Evolutionary conservation across 148 eudicot genomes (phyloP).

Genomic region (Fagopyrum esculentum): DNA sequence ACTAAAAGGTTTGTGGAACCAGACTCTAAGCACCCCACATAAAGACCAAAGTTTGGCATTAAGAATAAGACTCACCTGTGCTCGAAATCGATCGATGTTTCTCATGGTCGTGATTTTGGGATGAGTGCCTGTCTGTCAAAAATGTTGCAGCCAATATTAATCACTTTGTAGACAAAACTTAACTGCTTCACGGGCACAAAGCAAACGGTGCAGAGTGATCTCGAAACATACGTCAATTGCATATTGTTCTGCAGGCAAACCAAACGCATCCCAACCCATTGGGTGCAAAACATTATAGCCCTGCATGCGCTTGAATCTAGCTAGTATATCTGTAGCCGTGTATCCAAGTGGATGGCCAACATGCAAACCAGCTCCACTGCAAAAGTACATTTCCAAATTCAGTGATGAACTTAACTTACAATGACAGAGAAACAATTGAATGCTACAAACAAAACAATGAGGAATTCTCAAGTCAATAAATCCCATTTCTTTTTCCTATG

Average conservation of each 20-base stretch:
- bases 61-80: conserved; percentile 44
- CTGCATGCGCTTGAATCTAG: conserved; percentile 91
- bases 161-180: neutral
- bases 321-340: conserved; percentile 97
- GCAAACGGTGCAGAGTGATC: conserved; percentile 12
- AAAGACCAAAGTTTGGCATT: neutral
- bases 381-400: conserved; percentile 15
- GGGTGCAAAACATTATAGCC: conserved; percentile 98
- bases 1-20: neutral
- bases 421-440: neutral
- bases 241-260: conserved; percentile 98
- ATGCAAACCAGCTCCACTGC: conserved; percentile 97
- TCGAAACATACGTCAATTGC: conserved; percentile 71
- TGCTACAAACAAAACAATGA: neutral
- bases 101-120: conserved; percentile 78
- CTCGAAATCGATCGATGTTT: conserved; percentile 76
- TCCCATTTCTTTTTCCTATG: neutral
- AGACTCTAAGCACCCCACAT: neutral
- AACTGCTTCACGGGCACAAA: neutral
- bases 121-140: conserved; percentile 92
- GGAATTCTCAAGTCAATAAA: neutral
- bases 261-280: conserved; percentile 99
- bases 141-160: conserved; percentile 13
- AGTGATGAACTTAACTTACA: neutral
- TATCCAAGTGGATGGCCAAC: conserved; percentile 99